These are phyloP conservation scores for Metschnikowia matae DNA, from an alignment of 805 yeast species.

Conservation along the genomic window DNA sequence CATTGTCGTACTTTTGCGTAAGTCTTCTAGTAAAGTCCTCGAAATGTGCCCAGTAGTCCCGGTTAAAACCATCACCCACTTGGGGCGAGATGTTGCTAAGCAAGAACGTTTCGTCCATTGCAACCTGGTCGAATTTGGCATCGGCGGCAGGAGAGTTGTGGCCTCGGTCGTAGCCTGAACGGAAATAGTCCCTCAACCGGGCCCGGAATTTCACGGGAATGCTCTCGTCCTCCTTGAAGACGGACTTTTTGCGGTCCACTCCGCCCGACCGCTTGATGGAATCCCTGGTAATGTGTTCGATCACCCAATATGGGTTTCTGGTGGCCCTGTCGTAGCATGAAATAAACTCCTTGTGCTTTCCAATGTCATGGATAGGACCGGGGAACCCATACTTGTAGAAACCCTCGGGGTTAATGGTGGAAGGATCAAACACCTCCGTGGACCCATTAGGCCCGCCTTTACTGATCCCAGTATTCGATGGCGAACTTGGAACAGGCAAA, in stretches of 20 bases:
- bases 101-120: conserved; percentile 93
- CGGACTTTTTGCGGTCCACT: conserved; percentile 75
- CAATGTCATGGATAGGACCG: conserved; percentile 87
- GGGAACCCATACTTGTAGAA: conserved; percentile 93
- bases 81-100: conserved; percentile 94
- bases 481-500: conserved; percentile 4
- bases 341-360: conserved; percentile 68
- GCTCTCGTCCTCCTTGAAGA: conserved; percentile 81
- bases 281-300: conserved; percentile 81
- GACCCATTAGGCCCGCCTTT: conserved; percentile 1
- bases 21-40: conserved; percentile 84
- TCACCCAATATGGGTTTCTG: conserved; percentile 84
- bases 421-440: conserved; percentile 23
- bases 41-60: conserved; percentile 96
- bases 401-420: conserved; percentile 62
- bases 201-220: conserved; percentile 79
- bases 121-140: conserved; percentile 83
- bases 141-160: conserved; percentile 98
- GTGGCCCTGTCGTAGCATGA: conserved; percentile 82
- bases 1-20: conserved; percentile 65
- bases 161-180: conserved; percentile 95
- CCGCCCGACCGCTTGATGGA: conserved; percentile 49
- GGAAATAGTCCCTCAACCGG: conserved; percentile 76
- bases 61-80: conserved; percentile 94
- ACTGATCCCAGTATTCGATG: conserved; percentile 10